Base-by-base conservation (phyloP, 495 filamentous ascomycete species). In the Talaromyces thailandensis region DNA sequence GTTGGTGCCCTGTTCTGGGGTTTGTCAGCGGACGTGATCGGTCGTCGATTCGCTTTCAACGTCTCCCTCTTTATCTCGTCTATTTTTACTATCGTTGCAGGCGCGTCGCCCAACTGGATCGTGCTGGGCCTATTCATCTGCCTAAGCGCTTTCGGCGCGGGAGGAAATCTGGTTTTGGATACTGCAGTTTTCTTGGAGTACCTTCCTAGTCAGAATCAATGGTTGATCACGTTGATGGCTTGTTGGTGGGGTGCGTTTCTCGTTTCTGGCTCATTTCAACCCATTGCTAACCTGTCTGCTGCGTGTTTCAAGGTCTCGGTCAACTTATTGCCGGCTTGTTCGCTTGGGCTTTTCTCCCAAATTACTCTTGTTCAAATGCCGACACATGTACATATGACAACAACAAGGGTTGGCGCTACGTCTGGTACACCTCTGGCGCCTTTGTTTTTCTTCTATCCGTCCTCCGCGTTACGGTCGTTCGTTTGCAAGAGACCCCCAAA, bases 111-210 rank as follows among this genome's bases (percentile, higher is more conserved):
- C 7, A 81, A 78, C 32, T 83, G 78, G 77, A 65, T 76, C 32
- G 70, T 75, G 0, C 68, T 82, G n/a, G 79, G 78, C 0, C 56
- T 81, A 16, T 82, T 84, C 65, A 66, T 74, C 7, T 76, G 68
- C 21, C 62, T 82, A 55, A 73, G 70, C 31, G 79, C 78, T 1
- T 80, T 81, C 60, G 81, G 75, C 70, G 81, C 63, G 62, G 88
- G 88, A 14, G 88, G 88, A 18, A 90, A 91, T 65, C 70, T 89
- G 52, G 81, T 88, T 3, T 69, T 91, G 28, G 87, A 91, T 64
- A 88, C 87, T 0, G 83, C 88, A 0, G 85, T 82, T 0, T 81
- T 82, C 55, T 63, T 83, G 28, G 80, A 83, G 63, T 83, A 79
- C 65, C 67, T 83, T 4, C 81, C 80, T 0, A 70, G 70, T 45